These are phyloP conservation scores for Carnegiea gigantea DNA, from an alignment of 179 eudicot species.

Conservation along the genomic window DNA sequence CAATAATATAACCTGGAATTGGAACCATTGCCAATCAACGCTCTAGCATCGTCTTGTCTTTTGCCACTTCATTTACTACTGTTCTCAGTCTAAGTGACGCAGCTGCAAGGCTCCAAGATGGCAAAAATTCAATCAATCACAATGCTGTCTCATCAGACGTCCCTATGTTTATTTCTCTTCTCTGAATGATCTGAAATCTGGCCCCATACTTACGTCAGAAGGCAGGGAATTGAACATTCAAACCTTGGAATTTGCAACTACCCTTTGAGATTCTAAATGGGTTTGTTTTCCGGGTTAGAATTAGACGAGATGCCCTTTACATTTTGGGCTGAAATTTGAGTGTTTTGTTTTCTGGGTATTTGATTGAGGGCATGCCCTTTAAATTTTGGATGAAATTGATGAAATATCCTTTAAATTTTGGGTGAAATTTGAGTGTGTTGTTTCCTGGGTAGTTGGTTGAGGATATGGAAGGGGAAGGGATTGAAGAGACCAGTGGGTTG, in stretches of 20 bases:
- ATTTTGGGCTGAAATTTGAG: background rate
- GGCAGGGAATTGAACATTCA: background rate
- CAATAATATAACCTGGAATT: background rate
- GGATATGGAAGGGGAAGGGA: slow-evolving; percentile 63
- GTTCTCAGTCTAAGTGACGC: background rate
- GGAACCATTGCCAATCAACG: background rate
- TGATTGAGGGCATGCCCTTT: too few relatives aligned
- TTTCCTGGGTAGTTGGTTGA: background rate
- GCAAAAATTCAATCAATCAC: background rate
- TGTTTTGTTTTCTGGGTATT: too few relatives aligned
- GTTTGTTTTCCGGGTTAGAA: background rate
- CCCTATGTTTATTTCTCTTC: background rate
- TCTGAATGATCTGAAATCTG: background rate
- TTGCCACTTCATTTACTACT: background rate
- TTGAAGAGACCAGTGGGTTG: slow-evolving; percentile 43
- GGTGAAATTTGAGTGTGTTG: background rate
- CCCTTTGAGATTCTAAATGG: background rate
- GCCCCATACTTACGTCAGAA: background rate
- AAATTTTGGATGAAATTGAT: background rate
- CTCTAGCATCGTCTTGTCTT: background rate
- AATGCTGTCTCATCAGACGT: background rate
- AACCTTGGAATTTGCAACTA: background rate
- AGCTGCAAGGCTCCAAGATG: background rate
- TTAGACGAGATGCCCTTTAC: background rate
- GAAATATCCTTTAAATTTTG: background rate